Evolutionary conservation across 495 filamentous ascomycete species (phyloP), one percentile per base, ranked within the genome.

Genomic region (Neurospora sp.): DNA sequence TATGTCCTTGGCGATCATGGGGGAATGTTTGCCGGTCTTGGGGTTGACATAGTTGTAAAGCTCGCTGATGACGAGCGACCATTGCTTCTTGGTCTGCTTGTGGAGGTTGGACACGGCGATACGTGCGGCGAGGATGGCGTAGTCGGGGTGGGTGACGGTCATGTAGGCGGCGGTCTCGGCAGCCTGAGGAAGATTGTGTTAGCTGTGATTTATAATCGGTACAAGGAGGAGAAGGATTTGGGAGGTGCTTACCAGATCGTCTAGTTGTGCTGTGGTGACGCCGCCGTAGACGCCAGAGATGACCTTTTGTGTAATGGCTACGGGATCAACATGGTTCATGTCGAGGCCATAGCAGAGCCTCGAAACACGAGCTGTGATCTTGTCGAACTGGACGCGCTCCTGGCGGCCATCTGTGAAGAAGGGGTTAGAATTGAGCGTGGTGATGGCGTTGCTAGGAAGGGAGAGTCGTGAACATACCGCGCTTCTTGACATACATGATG

Each of bases 41-140:
- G 96, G 96, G 84, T 99, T 99, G 80, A 96, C 84, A 83, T 97
- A 99, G 85, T 98, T 88, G 85, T 94, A 97, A 20, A 99, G 89
- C 78, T 98, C 96, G 75, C 89, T 90, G 75, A 99, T 88, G 72
- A 98, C 96, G 72, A 93, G 87, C 7, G 96, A 98, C 84, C 95
- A 99, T 81, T 98, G 95, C 87, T 99, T 99, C 88, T 98, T 98
- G 44, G 96, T 99, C 87, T 99, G 96, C 86, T 99, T 99, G 89
- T 99, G 96, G 71, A 99, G 91, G 87, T 99, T 99, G 75, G 96
- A 98, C 38, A 99, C 96, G 75, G 96, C 96, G 78, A 99, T 98
- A 83, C 96, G 94, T 76, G 96, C 96, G 77, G 96, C 96, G 70
- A 99, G 93, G 83, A 98, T 97, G 82, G 96, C 96, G 83, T 99